Conservation (phyloP, 192 early-diverging fungal species). For the Backusella morwellensis region DNA sequence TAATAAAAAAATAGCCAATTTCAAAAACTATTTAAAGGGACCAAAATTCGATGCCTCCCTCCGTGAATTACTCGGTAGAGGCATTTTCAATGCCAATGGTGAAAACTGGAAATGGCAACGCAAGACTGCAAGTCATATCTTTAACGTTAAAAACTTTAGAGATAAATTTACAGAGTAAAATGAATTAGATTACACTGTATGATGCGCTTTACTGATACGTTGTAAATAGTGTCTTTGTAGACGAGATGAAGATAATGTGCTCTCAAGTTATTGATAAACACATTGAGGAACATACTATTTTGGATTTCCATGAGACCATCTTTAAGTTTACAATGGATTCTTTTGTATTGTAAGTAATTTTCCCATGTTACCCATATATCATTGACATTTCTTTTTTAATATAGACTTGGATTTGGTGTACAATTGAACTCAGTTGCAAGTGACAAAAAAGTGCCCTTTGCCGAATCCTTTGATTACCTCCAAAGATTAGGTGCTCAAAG, state of each 20-base stretch:
- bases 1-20: conserved; percentile 22
- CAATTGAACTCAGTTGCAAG: conserved; percentile 39
- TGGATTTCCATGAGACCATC: conserved; percentile 45
- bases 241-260: conserved; percentile 20
- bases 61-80: conserved; percentile 58
- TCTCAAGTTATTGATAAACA: conserved; percentile 21
- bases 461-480: conserved; percentile 48
- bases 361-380: neutral
- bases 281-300: conserved; percentile 16
- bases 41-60: conserved; percentile 39
- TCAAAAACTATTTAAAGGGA: conserved; percentile 39
- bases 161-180: conserved; percentile 37
- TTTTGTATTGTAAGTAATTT: conserved; percentile 36
- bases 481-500: conserved; percentile 36
- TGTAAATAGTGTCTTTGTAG: conserved; percentile 29
- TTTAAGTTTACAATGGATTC: conserved; percentile 46
- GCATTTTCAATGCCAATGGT: conserved; percentile 73
- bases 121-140: conserved; percentile 43
- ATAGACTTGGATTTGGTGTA: conserved; percentile 49
- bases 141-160: conserved; percentile 38
- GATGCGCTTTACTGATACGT: neutral
- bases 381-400: neutral
- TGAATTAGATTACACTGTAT: neutral
- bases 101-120: conserved; percentile 59
- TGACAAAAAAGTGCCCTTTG: conserved; percentile 44